These are phyloP conservation scores for Tephrocybe sp. DNA, from an alignment of 768 basidiomycete species.

Conservation along the genomic window DNA sequence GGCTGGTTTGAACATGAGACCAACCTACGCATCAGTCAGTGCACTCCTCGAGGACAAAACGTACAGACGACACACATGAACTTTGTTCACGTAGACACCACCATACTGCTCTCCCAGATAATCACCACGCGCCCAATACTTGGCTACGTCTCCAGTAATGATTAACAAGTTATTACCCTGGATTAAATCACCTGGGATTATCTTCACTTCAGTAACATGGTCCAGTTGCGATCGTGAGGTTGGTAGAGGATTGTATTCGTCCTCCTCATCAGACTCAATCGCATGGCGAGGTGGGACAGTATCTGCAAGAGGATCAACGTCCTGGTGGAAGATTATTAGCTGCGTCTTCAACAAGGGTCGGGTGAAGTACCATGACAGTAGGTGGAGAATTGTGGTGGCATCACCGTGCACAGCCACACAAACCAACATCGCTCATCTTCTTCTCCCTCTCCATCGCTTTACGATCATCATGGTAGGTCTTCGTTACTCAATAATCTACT, in stretches of 20 bases:
- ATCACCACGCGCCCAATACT: constrained; percentile 52
- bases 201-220: constrained; percentile 30
- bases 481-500: too few relatives aligned
- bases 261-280: constrained; percentile 68
- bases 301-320: constrained; percentile 57
- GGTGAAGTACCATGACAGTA: constrained; percentile 12
- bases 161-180: constrained; percentile 36
- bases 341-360: not conserved
- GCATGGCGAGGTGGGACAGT: constrained; percentile 58
- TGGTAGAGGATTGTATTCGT: constrained; percentile 51
- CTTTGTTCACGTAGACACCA: constrained; percentile 41
- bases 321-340: constrained; percentile 29
- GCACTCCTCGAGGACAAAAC: not conserved
- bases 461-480: constrained; percentile 28
- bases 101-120: constrained; percentile 53
- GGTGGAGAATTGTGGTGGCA: constrained; percentile 1
- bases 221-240: constrained; percentile 17
- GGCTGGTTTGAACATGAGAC: constrained; percentile 46
- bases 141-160: constrained; percentile 45
- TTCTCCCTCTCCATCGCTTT: constrained; percentile 11
- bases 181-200: constrained; percentile 36
- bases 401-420: constrained; percentile 12
- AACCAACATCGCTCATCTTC: constrained; percentile 12
- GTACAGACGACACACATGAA: constrained; percentile 37
- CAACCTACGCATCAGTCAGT: constrained; percentile 38